Percentiles rank a stretch among this genome's conserved stretches.
Conservation (phyloP, 164 flowering plant species). For the Annona squamosa region DNA sequence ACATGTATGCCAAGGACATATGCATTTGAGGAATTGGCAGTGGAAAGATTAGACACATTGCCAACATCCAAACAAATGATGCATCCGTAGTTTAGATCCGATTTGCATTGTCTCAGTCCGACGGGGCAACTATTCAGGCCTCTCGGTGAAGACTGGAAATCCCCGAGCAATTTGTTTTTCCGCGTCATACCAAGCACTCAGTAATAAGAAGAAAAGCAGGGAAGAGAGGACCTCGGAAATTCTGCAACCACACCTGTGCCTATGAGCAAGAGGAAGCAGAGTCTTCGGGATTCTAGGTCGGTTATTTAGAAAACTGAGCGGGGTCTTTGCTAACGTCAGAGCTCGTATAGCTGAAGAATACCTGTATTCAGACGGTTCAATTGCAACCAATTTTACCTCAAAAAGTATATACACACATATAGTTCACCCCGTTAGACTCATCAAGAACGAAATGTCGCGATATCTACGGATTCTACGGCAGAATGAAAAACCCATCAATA, state of each 20-base stretch:
- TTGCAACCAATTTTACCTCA: too few species aligned
- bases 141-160: not conserved
- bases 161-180: not conserved
- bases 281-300: not conserved
- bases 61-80: not conserved
- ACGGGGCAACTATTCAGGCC: not conserved
- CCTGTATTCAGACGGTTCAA: conserved; percentile 3
- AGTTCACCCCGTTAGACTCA: too few species aligned
- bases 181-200: not conserved
- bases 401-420: too few species aligned
- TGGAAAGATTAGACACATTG: too few species aligned
- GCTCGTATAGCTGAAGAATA: conserved; percentile 11
- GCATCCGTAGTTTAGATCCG: not conserved
- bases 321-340: not conserved
- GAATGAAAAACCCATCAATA: not conserved
- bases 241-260: conserved; percentile 16
- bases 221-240: not conserved
- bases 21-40: too few species aligned
- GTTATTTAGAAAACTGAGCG: not conserved
- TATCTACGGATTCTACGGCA: not conserved
- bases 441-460: not conserved
- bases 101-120: not conserved
- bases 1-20: too few species aligned
- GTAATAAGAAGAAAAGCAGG: not conserved
- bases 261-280: conserved; percentile 12